Evolutionary conservation across 1,284 basidiomycete genomes (phyloP).

Genomic region (Microbotryomycetes sp.): DNA sequence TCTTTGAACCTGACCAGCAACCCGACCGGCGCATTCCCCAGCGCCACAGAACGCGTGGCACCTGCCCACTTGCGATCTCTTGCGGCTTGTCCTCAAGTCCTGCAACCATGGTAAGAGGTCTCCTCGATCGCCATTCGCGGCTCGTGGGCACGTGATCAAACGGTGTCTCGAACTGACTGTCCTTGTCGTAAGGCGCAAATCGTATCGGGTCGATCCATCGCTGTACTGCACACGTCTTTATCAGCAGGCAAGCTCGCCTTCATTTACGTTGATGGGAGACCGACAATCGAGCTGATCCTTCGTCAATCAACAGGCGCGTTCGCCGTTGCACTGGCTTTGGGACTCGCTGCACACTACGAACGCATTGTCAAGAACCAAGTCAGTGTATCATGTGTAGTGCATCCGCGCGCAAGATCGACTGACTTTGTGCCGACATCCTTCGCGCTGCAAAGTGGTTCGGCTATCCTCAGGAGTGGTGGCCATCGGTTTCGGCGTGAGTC

Average conservation of each 20-base stretch:
- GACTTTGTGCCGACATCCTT: not conserved
- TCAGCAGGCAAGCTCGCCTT: not conserved
- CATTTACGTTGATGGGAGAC: no score
- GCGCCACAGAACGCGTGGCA: no score
- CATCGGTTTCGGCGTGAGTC: conserved; percentile 80
- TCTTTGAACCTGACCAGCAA: no score
- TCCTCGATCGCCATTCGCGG: no score
- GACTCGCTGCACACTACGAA: conserved; percentile 67
- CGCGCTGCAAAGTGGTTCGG: conserved; percentile 53
- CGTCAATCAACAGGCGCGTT: conserved; percentile 60
- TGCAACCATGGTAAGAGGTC: no score
- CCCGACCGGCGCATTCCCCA: no score
- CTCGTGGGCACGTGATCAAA: no score
- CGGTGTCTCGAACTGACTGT: no score
- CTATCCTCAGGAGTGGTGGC: conserved; percentile 87
- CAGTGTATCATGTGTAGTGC: conserved; percentile 22
- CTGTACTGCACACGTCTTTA: not conserved
- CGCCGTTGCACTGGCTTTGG: conserved; percentile 59
- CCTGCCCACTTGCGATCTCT: no score
- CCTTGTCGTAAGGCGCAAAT: no score
- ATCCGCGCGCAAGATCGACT: not conserved
- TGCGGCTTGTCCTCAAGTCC: no score
- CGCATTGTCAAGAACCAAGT: conserved; percentile 85
- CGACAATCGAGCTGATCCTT: conserved; percentile 43
- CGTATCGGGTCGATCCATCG: no score